These are phyloP conservation scores for Saussurea involucrata DNA, from an alignment of 129 eudicot species.

Conservation along the genomic window DNA sequence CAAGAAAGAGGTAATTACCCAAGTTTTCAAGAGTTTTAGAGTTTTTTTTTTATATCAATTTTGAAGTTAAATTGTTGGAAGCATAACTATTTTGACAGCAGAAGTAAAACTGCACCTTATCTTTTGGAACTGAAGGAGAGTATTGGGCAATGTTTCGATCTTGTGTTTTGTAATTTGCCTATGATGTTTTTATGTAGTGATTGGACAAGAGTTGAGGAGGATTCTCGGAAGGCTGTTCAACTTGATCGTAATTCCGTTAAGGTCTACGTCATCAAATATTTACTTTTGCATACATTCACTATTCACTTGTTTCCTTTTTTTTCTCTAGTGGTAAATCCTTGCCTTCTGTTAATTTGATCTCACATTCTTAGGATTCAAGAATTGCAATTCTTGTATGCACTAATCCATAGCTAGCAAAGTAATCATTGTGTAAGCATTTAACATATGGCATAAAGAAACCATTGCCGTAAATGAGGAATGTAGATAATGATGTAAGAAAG, in stretches of 20 bases:
- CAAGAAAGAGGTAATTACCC: background rate
- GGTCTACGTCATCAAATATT: constrained; percentile 35
- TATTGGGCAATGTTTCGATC: background rate
- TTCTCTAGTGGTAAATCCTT: background rate
- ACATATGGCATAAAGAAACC: background rate
- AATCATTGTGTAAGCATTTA: background rate
- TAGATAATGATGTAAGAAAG: background rate
- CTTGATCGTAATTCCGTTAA: constrained; percentile 81
- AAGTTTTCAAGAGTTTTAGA: background rate
- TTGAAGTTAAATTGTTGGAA: background rate
- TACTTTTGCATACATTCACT: background rate
- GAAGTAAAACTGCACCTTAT: constrained; percentile 2
- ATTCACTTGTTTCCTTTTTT: background rate
- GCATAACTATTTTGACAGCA: background rate
- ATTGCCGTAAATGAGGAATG: background rate
- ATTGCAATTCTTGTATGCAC: background rate
- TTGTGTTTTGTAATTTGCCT: background rate
- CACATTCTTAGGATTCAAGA: background rate
- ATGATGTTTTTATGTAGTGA: constrained; percentile 42
- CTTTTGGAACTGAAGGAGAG: background rate
- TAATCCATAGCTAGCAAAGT: background rate
- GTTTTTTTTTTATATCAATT: background rate
- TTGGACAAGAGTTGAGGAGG: constrained; percentile 86
- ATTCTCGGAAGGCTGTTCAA: constrained; percentile 70
- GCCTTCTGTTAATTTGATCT: background rate